Base-by-base conservation (phyloP, 1,139 yeast genomes). In the Geotrichum carabidarum region DNA sequence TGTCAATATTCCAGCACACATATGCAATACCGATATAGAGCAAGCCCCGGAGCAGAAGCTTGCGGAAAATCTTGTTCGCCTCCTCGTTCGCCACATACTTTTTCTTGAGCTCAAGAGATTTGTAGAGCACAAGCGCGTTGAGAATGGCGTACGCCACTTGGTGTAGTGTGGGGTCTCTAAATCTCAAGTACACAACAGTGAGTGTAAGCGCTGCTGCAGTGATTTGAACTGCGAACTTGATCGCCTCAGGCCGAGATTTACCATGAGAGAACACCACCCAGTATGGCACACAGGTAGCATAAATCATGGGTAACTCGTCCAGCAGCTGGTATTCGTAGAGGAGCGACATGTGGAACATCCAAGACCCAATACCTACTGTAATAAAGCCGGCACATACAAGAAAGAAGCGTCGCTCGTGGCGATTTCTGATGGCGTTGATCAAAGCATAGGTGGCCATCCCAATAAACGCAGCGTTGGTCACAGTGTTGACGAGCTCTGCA, bases 251-350 rank as follows among this genome's bases (percentile, higher is more conserved):
- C 46, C 65, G 60, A 59, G 76, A 65, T 61, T 76, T 77, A 52
- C 78, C 77, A 68, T 84, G 90, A 53, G 91, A 82, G 65, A 84
- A 86, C 1, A 90, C 83, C 55, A 89, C 83, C 89, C 97, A 94
- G 60, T 89, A 84, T 0, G 98, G 98, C 31, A 93, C 84, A 63
- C 96, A 90, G 1, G 98, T 93, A 40, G 96, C 97, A 71, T 93
- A 93, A 59, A 93, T 88, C 99, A 93, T 93, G 44, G 99, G 99
- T 65, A 93, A 76, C 71, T 93, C 99, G 72, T 93, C 99, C 69
- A 93, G 76, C 58, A 93, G 71, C 72, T 93, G 99, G 73, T 80
- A 93, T 68, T 86, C 89, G 70, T 90, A 91, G 60, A 81, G 77
- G 62, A 93, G 76, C 6, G 98, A 91, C 97, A 93, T 93, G 70